These are phyloP conservation scores for Gelatoporia subvermispora DNA, from an alignment of 768 basidiomycete genomes.

Conservation along the genomic window DNA sequence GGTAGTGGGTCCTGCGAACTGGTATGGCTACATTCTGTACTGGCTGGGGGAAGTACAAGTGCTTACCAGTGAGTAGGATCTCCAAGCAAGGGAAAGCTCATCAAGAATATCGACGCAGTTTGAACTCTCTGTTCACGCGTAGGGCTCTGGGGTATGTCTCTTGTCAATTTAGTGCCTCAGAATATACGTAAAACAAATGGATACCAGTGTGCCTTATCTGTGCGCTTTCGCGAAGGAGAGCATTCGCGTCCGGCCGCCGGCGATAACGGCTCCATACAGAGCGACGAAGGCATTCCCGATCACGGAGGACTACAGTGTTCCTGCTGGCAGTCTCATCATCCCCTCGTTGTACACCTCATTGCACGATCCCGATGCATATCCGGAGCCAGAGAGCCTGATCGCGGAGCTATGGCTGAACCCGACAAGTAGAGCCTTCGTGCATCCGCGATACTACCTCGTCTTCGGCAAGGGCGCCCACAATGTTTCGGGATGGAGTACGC, in stretches of 20 bases:
- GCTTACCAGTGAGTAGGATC: conserved; percentile 54
- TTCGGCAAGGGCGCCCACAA: conserved; percentile 90
- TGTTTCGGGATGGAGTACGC: conserved; percentile 95
- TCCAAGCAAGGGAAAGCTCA: conserved; percentile 93
- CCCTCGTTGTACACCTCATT: conserved; percentile 90
- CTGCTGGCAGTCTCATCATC: conserved; percentile 88
- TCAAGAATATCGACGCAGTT: conserved; percentile 85
- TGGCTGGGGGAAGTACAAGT: not conserved
- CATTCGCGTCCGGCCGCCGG: conserved; percentile 86
- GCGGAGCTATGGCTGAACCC: conserved; percentile 95
- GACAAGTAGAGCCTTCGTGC: conserved; percentile 64
- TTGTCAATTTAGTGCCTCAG: not conserved
- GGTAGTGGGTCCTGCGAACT: conserved; percentile 81
- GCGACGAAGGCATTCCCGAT: conserved; percentile 90
- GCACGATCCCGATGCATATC: conserved; percentile 85
- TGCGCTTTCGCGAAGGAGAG: conserved; percentile 93
- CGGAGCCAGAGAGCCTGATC: conserved; percentile 73
- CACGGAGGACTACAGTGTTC: conserved; percentile 83
- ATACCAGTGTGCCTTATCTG: conserved; percentile 89
- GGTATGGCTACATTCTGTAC: conserved; percentile 39
- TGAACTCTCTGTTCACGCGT: conserved; percentile 91
- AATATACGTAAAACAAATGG: conserved; percentile 84
- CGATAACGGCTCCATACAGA: conserved; percentile 98
- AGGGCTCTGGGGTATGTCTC: conserved; percentile 79
- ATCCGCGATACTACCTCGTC: conserved; percentile 93